Base-by-base conservation (phyloP, 1,139 yeast genomes). In the Zygoascus sp. region DNA sequence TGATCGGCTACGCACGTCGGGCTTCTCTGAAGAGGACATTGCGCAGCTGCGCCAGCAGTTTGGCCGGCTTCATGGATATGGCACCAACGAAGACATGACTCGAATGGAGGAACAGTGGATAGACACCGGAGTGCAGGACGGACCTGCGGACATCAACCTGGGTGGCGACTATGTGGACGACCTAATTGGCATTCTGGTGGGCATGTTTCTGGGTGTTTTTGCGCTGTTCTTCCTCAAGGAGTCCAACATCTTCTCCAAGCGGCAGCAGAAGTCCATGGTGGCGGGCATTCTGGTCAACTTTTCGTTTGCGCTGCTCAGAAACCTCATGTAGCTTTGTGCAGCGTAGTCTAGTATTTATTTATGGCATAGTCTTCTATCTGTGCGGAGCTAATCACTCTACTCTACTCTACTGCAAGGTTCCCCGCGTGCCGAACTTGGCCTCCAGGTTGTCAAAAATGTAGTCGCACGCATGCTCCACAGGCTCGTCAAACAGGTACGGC, bases 61-160 rank as follows among this genome's bases (percentile, higher is more conserved):
- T 59, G 76, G 79, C 50, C 74, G 74, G 54, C 73, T 88, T 2
- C 83, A 87, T 62, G 85, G 84, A 1, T 68, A 70, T 20, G 51
- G 46, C 8, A 41, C 46, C 1, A 51, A 70, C 41, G 59, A 53
- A 42, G 62, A 59, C 34, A 48, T 56, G 55, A 52, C 60, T 9
- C 83, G 81, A 53, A 64, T 88, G 53, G 97, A 89, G 61, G 97
- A 89, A 57, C 73, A 89, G 50, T 89, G 96, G 96, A 85, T 89
- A 51, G 95, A 89, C 58, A 81, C 85, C 43, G 83, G 92, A 0
- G 88, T 79, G 6, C 71, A 57, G 65, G 75, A 58, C 59, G 71
- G 57, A 65, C 73, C 53, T 11, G 50, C 55, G 3, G 56, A 51
- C 16, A 47, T 50, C 34, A 50, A 54, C 1, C 48, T 58, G 35